Percentiles rank a stretch among this genome's conserved stretches.
Evolutionary conservation across 2,329 filamentous ascomycete genomes (phyloP).

Genomic region (Penicillium sclerotigenum): DNA sequence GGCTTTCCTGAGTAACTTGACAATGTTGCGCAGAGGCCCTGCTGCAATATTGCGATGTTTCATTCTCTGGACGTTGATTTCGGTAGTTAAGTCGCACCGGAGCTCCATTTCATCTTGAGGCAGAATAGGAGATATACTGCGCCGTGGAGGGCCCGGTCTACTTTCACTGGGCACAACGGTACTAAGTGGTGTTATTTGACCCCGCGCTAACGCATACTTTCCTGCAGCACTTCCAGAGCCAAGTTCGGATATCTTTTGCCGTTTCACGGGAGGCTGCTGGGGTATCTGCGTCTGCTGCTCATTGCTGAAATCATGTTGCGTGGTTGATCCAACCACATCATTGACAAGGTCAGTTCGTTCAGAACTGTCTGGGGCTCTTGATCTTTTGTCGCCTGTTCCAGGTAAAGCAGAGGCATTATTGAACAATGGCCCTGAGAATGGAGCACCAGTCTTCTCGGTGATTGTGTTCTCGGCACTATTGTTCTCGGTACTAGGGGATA

Average conservation of each 20-base stretch:
- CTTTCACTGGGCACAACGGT: background rate
- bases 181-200: background rate
- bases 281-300: background rate
- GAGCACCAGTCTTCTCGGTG: background rate
- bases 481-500: background rate
- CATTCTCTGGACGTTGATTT: slow-evolving; percentile 1
- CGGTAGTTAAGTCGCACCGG: background rate
- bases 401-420: background rate
- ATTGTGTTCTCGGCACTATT: background rate
- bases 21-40: background rate
- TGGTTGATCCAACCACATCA: background rate
- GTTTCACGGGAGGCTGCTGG: background rate
- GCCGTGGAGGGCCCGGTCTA: background rate
- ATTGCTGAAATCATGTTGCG: background rate
- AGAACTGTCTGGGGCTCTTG: too few relatives aligned
- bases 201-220: background rate
- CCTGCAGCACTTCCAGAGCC: background rate
- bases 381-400: background rate
- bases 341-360: background rate
- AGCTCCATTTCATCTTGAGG: background rate
- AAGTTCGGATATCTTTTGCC: background rate
- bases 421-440: background rate
- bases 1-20: background rate
- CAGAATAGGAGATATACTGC: background rate
- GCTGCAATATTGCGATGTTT: background rate